Percentiles rank a stretch among this genome's conserved stretches.
Conservation (phyloP, 2,329 filamentous ascomycete genomes). For the Nemania bipapillata region DNA sequence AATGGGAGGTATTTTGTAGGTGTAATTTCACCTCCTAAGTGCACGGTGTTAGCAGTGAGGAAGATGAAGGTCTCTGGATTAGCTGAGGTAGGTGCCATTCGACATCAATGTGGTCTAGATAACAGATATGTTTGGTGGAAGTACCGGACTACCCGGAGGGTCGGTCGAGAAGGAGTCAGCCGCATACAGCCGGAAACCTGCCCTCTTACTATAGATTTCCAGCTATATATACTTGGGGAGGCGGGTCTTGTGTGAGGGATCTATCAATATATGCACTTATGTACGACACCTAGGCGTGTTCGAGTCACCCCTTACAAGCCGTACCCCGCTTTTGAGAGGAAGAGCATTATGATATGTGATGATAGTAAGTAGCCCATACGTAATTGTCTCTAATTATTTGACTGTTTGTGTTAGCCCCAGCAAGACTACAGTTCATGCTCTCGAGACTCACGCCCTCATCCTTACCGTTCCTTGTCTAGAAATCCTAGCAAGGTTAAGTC, state of each 20-base stretch:
- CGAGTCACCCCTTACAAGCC: neutral
- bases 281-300: neutral
- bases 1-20: neutral
- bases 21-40: neutral
- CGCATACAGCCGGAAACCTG: neutral
- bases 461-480: neutral
- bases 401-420: neutral
- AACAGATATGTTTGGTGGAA: neutral
- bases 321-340: neutral
- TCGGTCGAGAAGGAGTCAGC: neutral
- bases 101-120: neutral
- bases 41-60: neutral
- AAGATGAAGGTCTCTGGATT: neutral
- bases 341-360: too few relatives aligned
- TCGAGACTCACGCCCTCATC: neutral
- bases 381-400: neutral
- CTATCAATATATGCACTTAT: neutral
- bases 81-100: neutral
- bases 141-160: neutral
- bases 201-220: neutral
- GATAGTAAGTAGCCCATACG: neutral
- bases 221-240: neutral
- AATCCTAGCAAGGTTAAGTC: neutral
- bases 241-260: too few relatives aligned
- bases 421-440: neutral